Evolutionary conservation across 164 flowering plant species (phyloP).

Genomic region (Malania oleifera): DNA sequence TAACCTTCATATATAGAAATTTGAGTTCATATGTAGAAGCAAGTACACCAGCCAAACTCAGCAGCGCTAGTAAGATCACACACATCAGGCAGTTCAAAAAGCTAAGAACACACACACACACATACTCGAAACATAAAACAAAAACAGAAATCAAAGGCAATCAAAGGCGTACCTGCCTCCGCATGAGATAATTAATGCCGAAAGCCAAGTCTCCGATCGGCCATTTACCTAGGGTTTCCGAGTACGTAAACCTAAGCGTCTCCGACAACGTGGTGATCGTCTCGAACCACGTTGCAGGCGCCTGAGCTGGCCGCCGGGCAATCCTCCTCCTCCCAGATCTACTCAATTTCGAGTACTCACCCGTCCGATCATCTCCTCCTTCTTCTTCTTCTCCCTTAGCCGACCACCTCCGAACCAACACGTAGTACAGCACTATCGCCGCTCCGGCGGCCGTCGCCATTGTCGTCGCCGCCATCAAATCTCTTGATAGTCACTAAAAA

Average conservation of each 20-base stretch:
- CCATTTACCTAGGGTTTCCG: constrained; percentile 97
- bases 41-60: too few relatives aligned
- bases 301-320: constrained; percentile 63
- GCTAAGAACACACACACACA: background rate
- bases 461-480: constrained; percentile 51
- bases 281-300: constrained; percentile 90
- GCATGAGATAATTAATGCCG: constrained; percentile 87
- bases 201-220: constrained; percentile 94
- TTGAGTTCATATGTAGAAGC: too few relatives aligned
- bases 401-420: constrained; percentile 27
- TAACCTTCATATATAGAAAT: too few relatives aligned
- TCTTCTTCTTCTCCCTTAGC: constrained; percentile 14
- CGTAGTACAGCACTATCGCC: constrained; percentile 44
- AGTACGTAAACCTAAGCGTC: constrained; percentile 80
- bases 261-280: constrained; percentile 70
- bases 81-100: too few relatives aligned
- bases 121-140: background rate
- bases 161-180: constrained; percentile 56
- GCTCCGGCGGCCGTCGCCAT: constrained; percentile 72
- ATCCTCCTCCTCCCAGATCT: constrained; percentile 38
- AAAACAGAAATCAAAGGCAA: background rate
- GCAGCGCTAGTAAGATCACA: too few relatives aligned
- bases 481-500: background rate
- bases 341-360: constrained; percentile 28
- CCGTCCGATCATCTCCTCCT: constrained; percentile 21